These are phyloP conservation scores for Elasticomyces elasticus DNA, from an alignment of 495 filamentous ascomycete species.

Conservation along the genomic window DNA sequence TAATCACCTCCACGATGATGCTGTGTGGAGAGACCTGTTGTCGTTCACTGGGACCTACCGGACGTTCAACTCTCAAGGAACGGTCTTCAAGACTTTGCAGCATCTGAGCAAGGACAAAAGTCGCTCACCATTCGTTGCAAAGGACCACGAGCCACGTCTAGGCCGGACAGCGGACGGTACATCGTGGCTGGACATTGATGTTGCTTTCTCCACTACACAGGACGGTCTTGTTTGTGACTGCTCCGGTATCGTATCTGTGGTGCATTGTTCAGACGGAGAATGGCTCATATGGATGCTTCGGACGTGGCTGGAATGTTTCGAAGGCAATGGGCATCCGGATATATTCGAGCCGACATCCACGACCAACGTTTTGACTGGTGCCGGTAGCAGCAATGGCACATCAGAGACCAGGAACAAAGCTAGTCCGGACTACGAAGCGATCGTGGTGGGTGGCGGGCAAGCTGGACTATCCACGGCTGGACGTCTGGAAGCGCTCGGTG, in stretches of 20 bases:
- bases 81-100: slow-evolving; percentile 2
- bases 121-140: neutral
- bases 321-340: slow-evolving; percentile 16
- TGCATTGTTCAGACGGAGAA: neutral
- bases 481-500: slow-evolving; percentile 30
- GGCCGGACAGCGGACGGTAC: neutral
- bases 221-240: slow-evolving; percentile 3
- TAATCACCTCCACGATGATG: slow-evolving; percentile 13
- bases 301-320: slow-evolving; percentile 18
- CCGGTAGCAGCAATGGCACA: slow-evolving; percentile 2
- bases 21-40: slow-evolving; percentile 26
- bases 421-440: slow-evolving; percentile 18
- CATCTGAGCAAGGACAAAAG: slow-evolving; percentile 2
- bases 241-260: slow-evolving; percentile 7
- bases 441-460: slow-evolving; percentile 31
- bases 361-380: neutral
- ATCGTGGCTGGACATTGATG: slow-evolving; percentile 13
- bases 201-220: neutral
- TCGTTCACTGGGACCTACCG: slow-evolving; percentile 28
- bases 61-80: slow-evolving; percentile 20
- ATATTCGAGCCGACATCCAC: slow-evolving; percentile 1
- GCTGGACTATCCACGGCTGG: slow-evolving; percentile 31
- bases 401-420: neutral
- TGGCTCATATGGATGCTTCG: slow-evolving; percentile 23
- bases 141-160: neutral